Base-by-base conservation (phyloP, 768 basidiomycete species). In the Phlegmacium glaucopus region DNA sequence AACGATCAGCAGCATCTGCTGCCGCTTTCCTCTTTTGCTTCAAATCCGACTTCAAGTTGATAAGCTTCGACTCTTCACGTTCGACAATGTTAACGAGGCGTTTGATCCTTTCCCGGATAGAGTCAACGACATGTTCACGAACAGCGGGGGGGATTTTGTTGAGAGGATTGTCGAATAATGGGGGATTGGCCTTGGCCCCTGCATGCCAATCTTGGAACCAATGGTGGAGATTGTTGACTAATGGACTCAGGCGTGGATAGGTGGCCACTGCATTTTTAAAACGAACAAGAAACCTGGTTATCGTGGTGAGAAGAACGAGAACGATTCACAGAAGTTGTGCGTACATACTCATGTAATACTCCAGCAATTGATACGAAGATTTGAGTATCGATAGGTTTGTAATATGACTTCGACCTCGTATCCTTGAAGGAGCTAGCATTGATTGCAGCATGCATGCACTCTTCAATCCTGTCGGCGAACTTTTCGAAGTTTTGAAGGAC, bases 211-310 rank as follows among this genome's bases (percentile, higher is more conserved):
- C 55, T 12, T 68, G 60, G 13, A 74, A 69, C 77, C 79, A 84
- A 6, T 50, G 30, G 10, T 55, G 58, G 39, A 85, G 66, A 28
- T 69, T 66, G 5, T 62, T 55, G 4, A 82, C 71, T 15, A 80
- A 56, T 1, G 58, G 48, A 0, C 55, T 55, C 1, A 86, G 60
- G 18, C 65, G 59, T 0, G 79, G 79, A 48, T 79, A 70, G 18
- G 63, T 71, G 2, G 68, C 62, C 9, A 77, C 62, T 0, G 75
- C 74, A 37, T 78, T 75, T 60, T 83, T 82, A 65, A 83, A 85
- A 3, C 82, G 80, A 4, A 69, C 70, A 6, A 85, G 55, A 42
- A 69, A 79, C 51, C 83, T 85, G 18, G 10, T 4, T 9, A 41
- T 48, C 27, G 18, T 55, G 18, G 44, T 13, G n/a, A n/a, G n/a